Evolutionary conservation across 192 early-diverging fungal genomes (phyloP).

Genomic region (Coemansia sp.): DNA sequence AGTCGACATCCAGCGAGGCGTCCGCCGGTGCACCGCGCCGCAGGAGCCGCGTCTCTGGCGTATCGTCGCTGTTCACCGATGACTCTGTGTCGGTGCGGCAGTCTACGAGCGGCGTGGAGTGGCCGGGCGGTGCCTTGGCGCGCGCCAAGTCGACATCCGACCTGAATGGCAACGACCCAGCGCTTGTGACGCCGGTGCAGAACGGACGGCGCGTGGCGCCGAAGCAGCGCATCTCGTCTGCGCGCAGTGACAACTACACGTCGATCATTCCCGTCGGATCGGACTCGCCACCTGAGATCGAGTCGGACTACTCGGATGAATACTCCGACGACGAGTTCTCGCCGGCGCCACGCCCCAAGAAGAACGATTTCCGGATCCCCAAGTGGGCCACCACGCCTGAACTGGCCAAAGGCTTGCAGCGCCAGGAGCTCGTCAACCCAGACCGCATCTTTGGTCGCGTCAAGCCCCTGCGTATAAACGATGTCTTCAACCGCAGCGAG

Average conservation of each 20-base stretch:
- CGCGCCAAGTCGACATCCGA: conserved; percentile 41
- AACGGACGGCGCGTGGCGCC: background rate
- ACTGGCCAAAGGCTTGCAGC: conserved; percentile 35
- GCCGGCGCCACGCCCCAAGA: conserved; percentile 42
- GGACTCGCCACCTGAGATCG: conserved; percentile 46
- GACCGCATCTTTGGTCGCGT: conserved; percentile 54
- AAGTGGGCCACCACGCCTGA: conserved; percentile 55
- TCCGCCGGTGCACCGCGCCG: background rate
- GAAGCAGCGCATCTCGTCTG: conserved; percentile 13
- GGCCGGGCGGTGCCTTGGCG: conserved; percentile 7
- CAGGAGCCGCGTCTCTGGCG: conserved; percentile 25
- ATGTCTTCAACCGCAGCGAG: conserved; percentile 45
- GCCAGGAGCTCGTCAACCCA: conserved; percentile 47
- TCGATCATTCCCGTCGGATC: conserved; percentile 41
- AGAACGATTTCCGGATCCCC: conserved; percentile 47
- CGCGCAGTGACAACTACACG: conserved; percentile 35
- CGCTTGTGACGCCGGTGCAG: conserved; percentile 9
- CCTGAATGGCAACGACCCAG: conserved; percentile 3
- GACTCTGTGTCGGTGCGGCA: conserved; percentile 22
- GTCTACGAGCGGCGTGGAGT: conserved; percentile 3
- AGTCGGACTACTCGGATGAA: conserved; percentile 52
- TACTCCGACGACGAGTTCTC: conserved; percentile 55
- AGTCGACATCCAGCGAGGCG: conserved; percentile 1
- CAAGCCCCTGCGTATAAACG: conserved; percentile 46
- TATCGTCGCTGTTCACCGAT: conserved; percentile 48